Evolutionary conservation across 192 early-diverging fungal species (phyloP).

Genomic region (Dispira simplex): DNA sequence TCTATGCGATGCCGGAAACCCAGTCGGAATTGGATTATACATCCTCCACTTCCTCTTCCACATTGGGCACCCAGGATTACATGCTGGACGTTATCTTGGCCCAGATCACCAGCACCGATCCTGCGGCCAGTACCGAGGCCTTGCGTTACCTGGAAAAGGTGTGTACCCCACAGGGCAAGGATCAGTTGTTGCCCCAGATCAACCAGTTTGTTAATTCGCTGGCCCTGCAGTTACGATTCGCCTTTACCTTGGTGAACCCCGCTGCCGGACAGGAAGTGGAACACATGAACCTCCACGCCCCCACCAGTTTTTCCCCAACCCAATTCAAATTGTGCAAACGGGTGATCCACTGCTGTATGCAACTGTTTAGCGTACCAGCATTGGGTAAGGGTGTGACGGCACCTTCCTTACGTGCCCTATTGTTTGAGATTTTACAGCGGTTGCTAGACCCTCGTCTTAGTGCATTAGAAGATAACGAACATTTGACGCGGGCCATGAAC

Average conservation of each 20-base stretch:
- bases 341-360: conserved; percentile 35
- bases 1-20: conserved; percentile 10
- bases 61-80: conserved; percentile 25
- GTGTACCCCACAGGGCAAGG: not conserved
- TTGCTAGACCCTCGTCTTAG: conserved; percentile 65
- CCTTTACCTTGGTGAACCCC: conserved; percentile 42
- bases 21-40: conserved; percentile 5
- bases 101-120: conserved; percentile 47
- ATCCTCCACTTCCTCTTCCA: conserved; percentile 15
- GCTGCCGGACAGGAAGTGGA: conserved; percentile 14
- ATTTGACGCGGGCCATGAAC: conserved; percentile 61
- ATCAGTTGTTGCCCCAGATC: conserved; percentile 32
- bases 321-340: conserved; percentile 14
- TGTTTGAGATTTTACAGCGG: conserved; percentile 64
- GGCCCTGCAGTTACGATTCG: conserved; percentile 55
- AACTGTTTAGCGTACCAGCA: conserved; percentile 52
- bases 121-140: conserved; percentile 50
- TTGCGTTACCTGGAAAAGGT: conserved; percentile 57
- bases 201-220: conserved; percentile 54
- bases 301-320: conserved; percentile 11
- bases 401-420: conserved; percentile 43
- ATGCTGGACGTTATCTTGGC: conserved; percentile 50
- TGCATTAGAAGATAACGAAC: conserved; percentile 33
- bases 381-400: conserved; percentile 47
- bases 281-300: not conserved